phyloP scores from a whole-genome alignment of 441 rosid genomes.

The Bocquillonia castaneifolia region DNA sequence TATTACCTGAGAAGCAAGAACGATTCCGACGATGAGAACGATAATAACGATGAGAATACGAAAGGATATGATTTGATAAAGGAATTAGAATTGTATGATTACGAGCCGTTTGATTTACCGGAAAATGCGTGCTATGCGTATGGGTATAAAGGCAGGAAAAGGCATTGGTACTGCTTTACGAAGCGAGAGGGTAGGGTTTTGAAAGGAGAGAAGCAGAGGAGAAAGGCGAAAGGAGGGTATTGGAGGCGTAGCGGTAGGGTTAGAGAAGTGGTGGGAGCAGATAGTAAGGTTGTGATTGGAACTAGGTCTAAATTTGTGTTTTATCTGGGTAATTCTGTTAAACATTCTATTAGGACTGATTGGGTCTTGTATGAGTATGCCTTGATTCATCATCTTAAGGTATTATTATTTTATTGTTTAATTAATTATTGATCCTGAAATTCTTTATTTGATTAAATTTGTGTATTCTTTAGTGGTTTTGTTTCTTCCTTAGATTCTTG shows the following conservation, averaged over 20 bases:
- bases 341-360: conserved; percentile 32
- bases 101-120: conserved; percentile 41
- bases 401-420: conserved; percentile 18
- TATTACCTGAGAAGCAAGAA: conserved; percentile 45
- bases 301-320: conserved; percentile 39
- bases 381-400: conserved; percentile 37
- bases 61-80: conserved; percentile 35
- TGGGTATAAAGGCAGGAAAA: conserved; percentile 32
- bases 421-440: not conserved
- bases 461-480: too few relatives aligned
- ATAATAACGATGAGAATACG: not conserved
- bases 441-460: not conserved
- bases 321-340: conserved; percentile 30
- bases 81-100: conserved; percentile 36
- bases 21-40: conserved; percentile 8
- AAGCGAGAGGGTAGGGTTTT: conserved; percentile 22
- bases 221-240: conserved; percentile 37
- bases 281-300: conserved; percentile 34
- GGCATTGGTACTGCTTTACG: conserved; percentile 49
- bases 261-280: conserved; percentile 32
- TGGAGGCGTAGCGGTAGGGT: conserved; percentile 40
- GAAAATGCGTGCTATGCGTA: conserved; percentile 31
- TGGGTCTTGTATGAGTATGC: conserved; percentile 54
- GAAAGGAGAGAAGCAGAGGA: conserved; percentile 21
- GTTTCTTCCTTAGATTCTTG: too few relatives aligned